Percentiles rank a stretch among this genome's conserved stretches.
Evolutionary conservation across 495 filamentous ascomycete genomes (phyloP).

Genomic region (Annulohypoxylon bovei): DNA sequence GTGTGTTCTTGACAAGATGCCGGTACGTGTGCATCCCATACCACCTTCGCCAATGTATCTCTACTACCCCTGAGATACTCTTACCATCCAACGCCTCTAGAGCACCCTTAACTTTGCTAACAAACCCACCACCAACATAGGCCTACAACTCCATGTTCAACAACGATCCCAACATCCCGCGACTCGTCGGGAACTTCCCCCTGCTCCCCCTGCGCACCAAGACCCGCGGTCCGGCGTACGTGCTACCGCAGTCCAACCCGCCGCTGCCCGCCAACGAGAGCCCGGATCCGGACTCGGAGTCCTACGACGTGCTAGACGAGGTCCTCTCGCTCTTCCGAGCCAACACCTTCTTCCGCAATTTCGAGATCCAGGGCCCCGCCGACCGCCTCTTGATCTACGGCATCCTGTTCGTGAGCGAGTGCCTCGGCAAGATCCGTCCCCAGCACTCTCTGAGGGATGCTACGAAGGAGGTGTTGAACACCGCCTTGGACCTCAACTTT

Average conservation of each 20-base stretch:
- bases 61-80: not conserved
- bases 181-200: slow-evolving; percentile 84
- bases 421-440: slow-evolving; percentile 84
- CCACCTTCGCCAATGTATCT: not conserved
- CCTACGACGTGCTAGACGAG: slow-evolving; percentile 95
- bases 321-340: slow-evolving; percentile 92
- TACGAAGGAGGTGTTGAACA: slow-evolving; percentile 64
- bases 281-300: slow-evolving; percentile 83
- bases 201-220: slow-evolving; percentile 92
- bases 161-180: slow-evolving; percentile 65
- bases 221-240: slow-evolving; percentile 90
- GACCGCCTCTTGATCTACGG: slow-evolving; percentile 96
- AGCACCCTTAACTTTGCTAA: slow-evolving; percentile 14
- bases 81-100: not conserved
- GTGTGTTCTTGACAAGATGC: slow-evolving; percentile 46
- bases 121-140: slow-evolving; percentile 56
- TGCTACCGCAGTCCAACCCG: slow-evolving; percentile 68
- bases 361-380: slow-evolving; percentile 97
- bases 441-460: slow-evolving; percentile 60
- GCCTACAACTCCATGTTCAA: slow-evolving; percentile 96
- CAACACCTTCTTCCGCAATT: slow-evolving; percentile 99
- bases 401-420: slow-evolving; percentile 91
- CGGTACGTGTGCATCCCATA: slow-evolving; percentile 38
- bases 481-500: slow-evolving; percentile 86
- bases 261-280: slow-evolving; percentile 74